A percentile compares a stretch with the other conserved stretches of the same genome.
phyloP scores from a whole-genome alignment of 306 rosid genomes.

The Sesbania bispinosa region DNA sequence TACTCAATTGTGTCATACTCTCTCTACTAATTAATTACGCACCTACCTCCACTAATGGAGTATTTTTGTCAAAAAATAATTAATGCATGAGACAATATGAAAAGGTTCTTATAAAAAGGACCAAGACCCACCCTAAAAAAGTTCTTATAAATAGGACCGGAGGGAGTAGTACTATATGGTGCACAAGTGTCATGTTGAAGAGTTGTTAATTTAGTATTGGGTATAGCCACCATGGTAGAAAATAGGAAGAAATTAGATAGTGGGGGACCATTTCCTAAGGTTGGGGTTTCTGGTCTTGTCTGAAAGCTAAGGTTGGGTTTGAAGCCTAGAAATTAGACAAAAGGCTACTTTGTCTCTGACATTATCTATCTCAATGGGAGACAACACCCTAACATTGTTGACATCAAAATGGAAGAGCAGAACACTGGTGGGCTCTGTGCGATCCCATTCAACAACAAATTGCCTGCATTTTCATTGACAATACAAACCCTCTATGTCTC shows the following conservation, averaged over 20 bases:
- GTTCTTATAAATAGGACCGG: no score
- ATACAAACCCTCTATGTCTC: constrained; percentile 17
- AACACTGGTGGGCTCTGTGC: constrained; percentile 31
- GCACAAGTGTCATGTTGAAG: no score
- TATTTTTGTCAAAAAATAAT: no score
- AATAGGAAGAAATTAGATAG: neutral
- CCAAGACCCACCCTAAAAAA: no score
- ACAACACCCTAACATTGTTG: constrained; percentile 29
- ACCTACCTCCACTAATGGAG: no score
- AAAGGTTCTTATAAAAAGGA: no score
- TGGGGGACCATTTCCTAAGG: constrained; percentile 35
- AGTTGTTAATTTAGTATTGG: neutral
- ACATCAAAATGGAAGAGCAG: constrained; percentile 24
- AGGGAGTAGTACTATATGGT: no score
- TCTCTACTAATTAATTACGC: no score
- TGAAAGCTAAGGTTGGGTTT: neutral
- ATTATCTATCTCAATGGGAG: constrained; percentile 35
- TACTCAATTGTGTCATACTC: no score
- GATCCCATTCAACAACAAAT: constrained; percentile 36
- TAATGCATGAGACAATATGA: no score
- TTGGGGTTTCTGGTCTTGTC: constrained; percentile 18
- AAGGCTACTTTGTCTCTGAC: constrained; percentile 28
- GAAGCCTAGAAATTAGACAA: constrained; percentile 31
- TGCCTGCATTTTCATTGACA: constrained; percentile 39
- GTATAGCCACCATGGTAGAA: neutral